A percentile compares a stretch with the other conserved stretches of the same genome.
These are phyloP conservation scores for Pythium periplocum DNA, from an alignment of 352 stramenopile genomes.

Conservation along the genomic window DNA sequence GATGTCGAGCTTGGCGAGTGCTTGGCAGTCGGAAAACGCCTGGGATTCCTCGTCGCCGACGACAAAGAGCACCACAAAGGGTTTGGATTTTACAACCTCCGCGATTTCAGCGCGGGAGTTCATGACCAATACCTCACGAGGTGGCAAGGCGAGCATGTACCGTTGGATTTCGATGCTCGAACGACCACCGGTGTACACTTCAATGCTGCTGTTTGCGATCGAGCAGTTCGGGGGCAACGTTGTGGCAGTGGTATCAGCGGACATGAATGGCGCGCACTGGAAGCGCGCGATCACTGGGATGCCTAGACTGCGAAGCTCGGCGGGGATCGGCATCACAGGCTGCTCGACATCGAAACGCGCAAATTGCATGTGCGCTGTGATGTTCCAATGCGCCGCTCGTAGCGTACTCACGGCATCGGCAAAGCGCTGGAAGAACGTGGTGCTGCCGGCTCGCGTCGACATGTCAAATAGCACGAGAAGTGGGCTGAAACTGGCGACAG, in stretches of 20 bases:
- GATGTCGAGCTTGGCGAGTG: slow-evolving; percentile 26
- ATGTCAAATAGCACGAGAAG: slow-evolving; percentile 43
- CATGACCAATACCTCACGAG: slow-evolving; percentile 17
- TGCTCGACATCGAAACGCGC: slow-evolving; percentile 22
- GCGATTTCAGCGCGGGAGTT: slow-evolving; percentile 8
- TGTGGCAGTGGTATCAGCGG: not conserved
- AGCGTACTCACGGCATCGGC: slow-evolving; percentile 24
- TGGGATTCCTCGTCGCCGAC: slow-evolving; percentile 27
- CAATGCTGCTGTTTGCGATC: slow-evolving; percentile 7
- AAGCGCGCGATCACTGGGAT: slow-evolving; percentile 29
- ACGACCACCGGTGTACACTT: slow-evolving; percentile 25
- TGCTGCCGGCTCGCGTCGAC: slow-evolving; percentile 18
- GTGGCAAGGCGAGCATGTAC: slow-evolving; percentile 24
- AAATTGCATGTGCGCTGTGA: slow-evolving; percentile 16
- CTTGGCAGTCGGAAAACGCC: slow-evolving; percentile 25
- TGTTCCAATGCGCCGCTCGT: slow-evolving; percentile 13
- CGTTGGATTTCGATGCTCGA: slow-evolving; percentile 36
- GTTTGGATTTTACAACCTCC: slow-evolving; percentile 11
- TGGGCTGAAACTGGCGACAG: slow-evolving; percentile 18
- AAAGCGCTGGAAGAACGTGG: slow-evolving; percentile 26
- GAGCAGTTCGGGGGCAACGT: slow-evolving; percentile 7
- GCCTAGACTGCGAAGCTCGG: slow-evolving; percentile 18
- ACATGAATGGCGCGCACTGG: slow-evolving; percentile 11
- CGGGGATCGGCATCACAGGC: slow-evolving; percentile 5
- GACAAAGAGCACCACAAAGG: slow-evolving; percentile 33